A percentile compares a stretch with the other conserved stretches of the same genome.
Evolutionary conservation across 306 rosid species (phyloP).

Genomic region (Cicer judaicum): DNA sequence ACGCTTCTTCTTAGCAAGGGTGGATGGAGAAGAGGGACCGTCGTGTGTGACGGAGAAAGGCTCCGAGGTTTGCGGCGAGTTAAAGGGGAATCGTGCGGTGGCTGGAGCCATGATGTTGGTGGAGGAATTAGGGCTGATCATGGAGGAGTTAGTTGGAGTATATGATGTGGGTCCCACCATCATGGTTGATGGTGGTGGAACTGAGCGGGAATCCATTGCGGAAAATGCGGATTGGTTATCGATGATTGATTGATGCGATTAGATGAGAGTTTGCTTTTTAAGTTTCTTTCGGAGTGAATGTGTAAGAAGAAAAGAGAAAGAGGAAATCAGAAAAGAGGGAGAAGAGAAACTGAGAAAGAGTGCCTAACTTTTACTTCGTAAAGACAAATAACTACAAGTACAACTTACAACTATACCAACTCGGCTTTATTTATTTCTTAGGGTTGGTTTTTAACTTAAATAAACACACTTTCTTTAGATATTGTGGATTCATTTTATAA

Average conservation of each 20-base stretch:
- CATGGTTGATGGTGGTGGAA: constrained; percentile 50
- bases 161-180: constrained; percentile 62
- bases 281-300: neutral
- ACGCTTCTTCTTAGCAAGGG: constrained; percentile 77
- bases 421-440: constrained; percentile 1
- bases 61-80: constrained; percentile 56
- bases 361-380: neutral
- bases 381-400: neutral
- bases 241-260: neutral
- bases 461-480: neutral
- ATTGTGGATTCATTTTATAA: neutral
- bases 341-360: neutral
- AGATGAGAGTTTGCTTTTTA: neutral
- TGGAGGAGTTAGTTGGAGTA: constrained; percentile 39
- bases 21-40: constrained; percentile 61
- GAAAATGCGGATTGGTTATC: constrained; percentile 39
- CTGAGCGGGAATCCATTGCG: constrained; percentile 61
- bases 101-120: constrained; percentile 54
- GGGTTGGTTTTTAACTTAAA: neutral
- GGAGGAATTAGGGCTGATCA: constrained; percentile 57
- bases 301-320: neutral
- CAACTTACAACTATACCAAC: neutral
- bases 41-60: constrained; percentile 58
- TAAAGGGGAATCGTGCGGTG: constrained; percentile 73
- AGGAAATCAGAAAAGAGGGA: neutral